Evolutionary conservation across 108 stramenopile genomes (phyloP).

Genomic region (Fragilaria radians): DNA sequence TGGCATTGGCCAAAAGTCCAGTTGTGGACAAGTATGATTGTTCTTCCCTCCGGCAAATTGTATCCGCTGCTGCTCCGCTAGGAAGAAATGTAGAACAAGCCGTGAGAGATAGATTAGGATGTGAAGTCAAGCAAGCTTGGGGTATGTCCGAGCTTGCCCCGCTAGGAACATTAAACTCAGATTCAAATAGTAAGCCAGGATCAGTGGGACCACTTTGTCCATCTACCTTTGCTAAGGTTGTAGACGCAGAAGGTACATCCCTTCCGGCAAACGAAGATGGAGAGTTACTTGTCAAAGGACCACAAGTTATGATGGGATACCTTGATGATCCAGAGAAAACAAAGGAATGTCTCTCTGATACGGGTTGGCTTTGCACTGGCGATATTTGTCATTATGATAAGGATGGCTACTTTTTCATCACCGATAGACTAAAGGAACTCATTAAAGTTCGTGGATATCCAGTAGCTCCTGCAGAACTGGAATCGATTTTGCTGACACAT

Average conservation of each 20-base stretch:
- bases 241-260: constrained; percentile 69
- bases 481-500: constrained; percentile 78
- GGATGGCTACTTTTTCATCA: constrained; percentile 82
- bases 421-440: constrained; percentile 89
- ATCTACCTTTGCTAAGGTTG: constrained; percentile 62
- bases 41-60: constrained; percentile 43
- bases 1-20: constrained; percentile 73
- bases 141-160: constrained; percentile 86
- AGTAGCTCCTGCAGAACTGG: constrained; percentile 93
- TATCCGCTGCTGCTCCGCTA: constrained; percentile 87
- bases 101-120: constrained; percentile 50
- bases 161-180: constrained; percentile 57
- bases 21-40: constrained; percentile 76
- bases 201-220: constrained; percentile 66
- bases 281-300: constrained; percentile 79
- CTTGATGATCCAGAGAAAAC: constrained; percentile 77
- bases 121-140: constrained; percentile 79
- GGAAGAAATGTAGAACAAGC: constrained; percentile 59
- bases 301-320: constrained; percentile 85
- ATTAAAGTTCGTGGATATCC: constrained; percentile 92
- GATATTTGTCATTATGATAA: constrained; percentile 85
- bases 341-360: constrained; percentile 55
- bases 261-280: constrained; percentile 64
- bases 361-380: constrained; percentile 84
- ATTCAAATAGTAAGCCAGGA: constrained; percentile 44